A percentile compares a stretch with the other conserved stretches of the same genome.
phyloP scores from a whole-genome alignment of 23 red algal species.

The Gracilariopsis chorda region DNA sequence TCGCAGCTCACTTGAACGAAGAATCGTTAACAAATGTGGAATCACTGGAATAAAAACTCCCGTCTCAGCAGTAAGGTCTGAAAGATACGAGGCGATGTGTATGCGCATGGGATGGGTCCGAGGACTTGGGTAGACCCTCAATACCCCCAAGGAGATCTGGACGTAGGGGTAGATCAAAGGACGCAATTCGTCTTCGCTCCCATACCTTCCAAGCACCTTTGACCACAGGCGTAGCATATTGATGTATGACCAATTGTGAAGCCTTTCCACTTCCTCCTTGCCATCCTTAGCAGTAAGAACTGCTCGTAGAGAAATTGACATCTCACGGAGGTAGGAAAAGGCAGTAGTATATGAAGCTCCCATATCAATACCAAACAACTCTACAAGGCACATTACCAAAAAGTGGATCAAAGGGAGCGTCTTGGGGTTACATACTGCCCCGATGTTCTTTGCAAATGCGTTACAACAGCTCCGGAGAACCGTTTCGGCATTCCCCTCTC shows the following conservation, averaged over 20 bases:
- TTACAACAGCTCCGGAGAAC: constrained; percentile 48
- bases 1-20: constrained; percentile 69
- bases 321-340: constrained; percentile 68
- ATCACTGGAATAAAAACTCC: constrained; percentile 63
- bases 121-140: constrained; percentile 43
- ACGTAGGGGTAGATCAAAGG: constrained; percentile 80
- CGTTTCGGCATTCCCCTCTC: constrained; percentile 20
- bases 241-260: constrained; percentile 76
- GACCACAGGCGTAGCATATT: constrained; percentile 68
- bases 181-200: constrained; percentile 54
- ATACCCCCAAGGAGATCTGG: constrained; percentile 67
- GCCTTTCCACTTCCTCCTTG: constrained; percentile 26
- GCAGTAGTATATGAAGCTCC: constrained; percentile 66
- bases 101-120: constrained; percentile 65
- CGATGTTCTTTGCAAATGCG: constrained; percentile 13
- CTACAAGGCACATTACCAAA: constrained; percentile 58
- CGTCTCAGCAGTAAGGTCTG: constrained; percentile 22
- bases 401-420: constrained; percentile 49
- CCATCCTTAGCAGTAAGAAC: constrained; percentile 59
- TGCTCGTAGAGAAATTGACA: constrained; percentile 60
- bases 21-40: constrained; percentile 43
- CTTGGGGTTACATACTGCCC: constrained; percentile 38
- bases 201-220: constrained; percentile 53
- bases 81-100: constrained; percentile 67
- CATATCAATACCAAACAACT: constrained; percentile 75